Evolutionary conservation across 129 eudicot genomes (phyloP).

Genomic region (Pittosporum tobira): DNA sequence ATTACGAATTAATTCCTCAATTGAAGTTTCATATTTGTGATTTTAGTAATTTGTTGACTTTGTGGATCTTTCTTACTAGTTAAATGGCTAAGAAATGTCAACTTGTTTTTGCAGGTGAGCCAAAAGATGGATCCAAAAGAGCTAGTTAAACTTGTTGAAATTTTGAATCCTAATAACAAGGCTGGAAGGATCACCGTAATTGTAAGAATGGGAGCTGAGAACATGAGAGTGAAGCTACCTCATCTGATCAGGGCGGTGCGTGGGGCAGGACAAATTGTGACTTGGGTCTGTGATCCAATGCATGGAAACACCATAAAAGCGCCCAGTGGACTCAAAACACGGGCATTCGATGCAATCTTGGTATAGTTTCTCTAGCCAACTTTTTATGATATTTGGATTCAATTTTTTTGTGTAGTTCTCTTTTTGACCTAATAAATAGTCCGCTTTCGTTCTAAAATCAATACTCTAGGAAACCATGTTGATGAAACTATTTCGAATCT

Average conservation of each 20-base stretch:
- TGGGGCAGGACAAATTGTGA: slow-evolving; percentile 52
- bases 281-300: slow-evolving; percentile 73
- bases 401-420: background rate
- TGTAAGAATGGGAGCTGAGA: slow-evolving; percentile 70
- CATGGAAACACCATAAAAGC: slow-evolving; percentile 73
- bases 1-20: background rate
- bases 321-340: slow-evolving; percentile 60
- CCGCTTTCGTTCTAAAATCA: background rate
- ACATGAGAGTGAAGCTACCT: slow-evolving; percentile 57
- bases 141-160: slow-evolving; percentile 50
- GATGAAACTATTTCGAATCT: background rate
- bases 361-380: slow-evolving; percentile 26
- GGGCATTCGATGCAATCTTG: slow-evolving; percentile 58
- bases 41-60: background rate
- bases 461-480: background rate
- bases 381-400: background rate
- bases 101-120: slow-evolving; percentile 45
- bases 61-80: background rate
- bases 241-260: slow-evolving; percentile 54
- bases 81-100: slow-evolving; percentile 5
- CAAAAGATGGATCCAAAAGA: slow-evolving; percentile 63
- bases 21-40: background rate
- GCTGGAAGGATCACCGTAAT: slow-evolving; percentile 63
- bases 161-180: slow-evolving; percentile 51
- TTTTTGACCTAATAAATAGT: background rate